Percentiles rank a stretch among this genome's conserved stretches.
These are phyloP conservation scores for Xanthoconium stramineum DNA, from an alignment of 768 basidiomycete genomes.

Conservation along the genomic window DNA sequence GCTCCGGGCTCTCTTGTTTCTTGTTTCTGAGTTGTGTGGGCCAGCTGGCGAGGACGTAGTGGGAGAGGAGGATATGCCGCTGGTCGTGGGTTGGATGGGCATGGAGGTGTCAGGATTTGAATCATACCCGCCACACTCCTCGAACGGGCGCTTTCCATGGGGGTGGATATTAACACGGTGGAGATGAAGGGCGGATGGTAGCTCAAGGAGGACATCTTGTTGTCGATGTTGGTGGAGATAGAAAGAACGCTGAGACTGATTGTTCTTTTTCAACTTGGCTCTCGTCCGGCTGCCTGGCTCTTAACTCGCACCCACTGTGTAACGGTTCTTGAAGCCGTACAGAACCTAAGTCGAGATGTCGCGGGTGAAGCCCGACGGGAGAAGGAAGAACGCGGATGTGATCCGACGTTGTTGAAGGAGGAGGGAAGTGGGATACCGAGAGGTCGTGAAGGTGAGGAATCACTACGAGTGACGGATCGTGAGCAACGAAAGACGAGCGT, in stretches of 20 bases:
- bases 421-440: too few species aligned
- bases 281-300: constrained; percentile 10
- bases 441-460: too few species aligned
- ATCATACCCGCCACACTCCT: constrained; percentile 33
- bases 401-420: too few species aligned
- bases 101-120: constrained; percentile 30
- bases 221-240: constrained; percentile 19
- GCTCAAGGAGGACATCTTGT: constrained; percentile 22
- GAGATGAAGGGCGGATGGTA: constrained; percentile 23
- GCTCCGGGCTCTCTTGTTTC: constrained; percentile 58
- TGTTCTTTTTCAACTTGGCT: neutral
- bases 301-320: constrained; percentile 11
- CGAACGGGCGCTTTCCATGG: constrained; percentile 32
- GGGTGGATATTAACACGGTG: constrained; percentile 25
- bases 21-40: constrained; percentile 42
- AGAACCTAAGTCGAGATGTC: too few species aligned
- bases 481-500: too few species aligned
- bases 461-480: too few species aligned
- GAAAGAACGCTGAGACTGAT: neutral
- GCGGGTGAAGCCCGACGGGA: too few species aligned
- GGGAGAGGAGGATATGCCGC: constrained; percentile 23
- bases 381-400: too few species aligned
- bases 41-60: neutral
- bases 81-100: constrained; percentile 23
- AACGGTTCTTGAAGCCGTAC: too few species aligned